Evolutionary conservation across 2,329 filamentous ascomycete species (phyloP).

Genomic region (Beauveria medogensis): DNA sequence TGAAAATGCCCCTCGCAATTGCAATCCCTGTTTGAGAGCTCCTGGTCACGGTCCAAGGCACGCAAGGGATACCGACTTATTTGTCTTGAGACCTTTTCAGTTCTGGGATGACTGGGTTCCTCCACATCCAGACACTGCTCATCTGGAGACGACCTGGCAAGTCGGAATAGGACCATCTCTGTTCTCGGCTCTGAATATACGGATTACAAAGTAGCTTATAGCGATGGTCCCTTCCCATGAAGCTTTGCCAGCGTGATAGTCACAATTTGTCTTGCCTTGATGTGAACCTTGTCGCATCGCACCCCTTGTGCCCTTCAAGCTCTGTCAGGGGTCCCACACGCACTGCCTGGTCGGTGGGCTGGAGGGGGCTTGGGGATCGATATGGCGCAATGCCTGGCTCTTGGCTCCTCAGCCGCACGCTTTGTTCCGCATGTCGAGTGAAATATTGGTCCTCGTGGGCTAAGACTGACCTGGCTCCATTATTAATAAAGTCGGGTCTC

Average conservation of each 20-base stretch:
- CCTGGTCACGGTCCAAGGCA: too few relatives aligned
- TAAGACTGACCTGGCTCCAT: background rate
- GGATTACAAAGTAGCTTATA: too few relatives aligned
- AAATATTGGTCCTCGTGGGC: background rate
- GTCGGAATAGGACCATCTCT: background rate
- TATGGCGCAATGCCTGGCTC: constrained; percentile 9
- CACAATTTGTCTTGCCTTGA: background rate
- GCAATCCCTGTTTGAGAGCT: background rate
- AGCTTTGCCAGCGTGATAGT: background rate
- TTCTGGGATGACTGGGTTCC: background rate
- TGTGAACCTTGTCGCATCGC: background rate
- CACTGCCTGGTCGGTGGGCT: constrained; percentile 1
- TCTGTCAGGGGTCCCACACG: background rate
- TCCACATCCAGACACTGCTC: background rate
- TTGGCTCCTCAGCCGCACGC: constrained; percentile 8
- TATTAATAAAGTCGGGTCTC: background rate
- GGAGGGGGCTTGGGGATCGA: constrained; percentile 6
- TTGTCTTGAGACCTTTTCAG: background rate
- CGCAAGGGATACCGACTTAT: too few relatives aligned
- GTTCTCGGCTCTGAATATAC: too few relatives aligned
- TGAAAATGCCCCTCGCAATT: background rate
- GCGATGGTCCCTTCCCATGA: background rate
- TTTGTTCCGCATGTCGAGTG: background rate
- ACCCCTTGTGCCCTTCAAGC: background rate
- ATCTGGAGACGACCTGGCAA: background rate